Base-by-base conservation (phyloP, 1,139 yeast genomes). In the Protomyces macrosporus region DNA sequence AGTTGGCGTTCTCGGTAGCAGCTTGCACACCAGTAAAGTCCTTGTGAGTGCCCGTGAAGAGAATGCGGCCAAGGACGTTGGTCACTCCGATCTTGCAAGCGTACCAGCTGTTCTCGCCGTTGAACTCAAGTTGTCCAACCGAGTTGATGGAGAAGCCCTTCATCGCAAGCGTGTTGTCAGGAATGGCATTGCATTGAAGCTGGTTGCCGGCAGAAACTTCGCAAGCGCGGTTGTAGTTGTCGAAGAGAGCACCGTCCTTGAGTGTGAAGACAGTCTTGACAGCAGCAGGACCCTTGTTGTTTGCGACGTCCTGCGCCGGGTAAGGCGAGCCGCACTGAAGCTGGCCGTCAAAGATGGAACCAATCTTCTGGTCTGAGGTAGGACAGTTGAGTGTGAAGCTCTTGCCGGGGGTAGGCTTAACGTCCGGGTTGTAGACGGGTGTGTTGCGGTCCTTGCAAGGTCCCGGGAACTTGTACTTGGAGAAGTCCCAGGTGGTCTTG, bases 31-130 rank as follows among this genome's bases (percentile, higher is more conserved):
- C 48, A 9, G 48, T n/a, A n/a, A 42, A 42, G 48, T 42, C 48
- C 48, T 42, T 42, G 48, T 42, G 48, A 42, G 48, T 42, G 48
- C 48, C 48, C 33, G 48, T 42, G 30, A 42, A 42, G 48, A 42
- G n/a, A 6, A 42, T 42, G 23, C 16, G 30, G 48, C 48, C 48
- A 16, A 42, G 16, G 23, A 9, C 14, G 30, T 42, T 16, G 9
- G 48, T n/a, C 9, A 23, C 16, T n/a, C 48, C 48, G 3, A 42
- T 42, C 30, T 42, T 42, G 48, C 48, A 42, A 23, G 30, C 48
- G 48, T 42, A 42, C 48, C 48, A 42, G 48, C 30, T 42, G 48
- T 42, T 42, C 48, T 42, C 48, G 9, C 23, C 48, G 48, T 42
- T 42, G 48, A 42, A 42, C 48, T 42, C 48, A 23, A 42, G 48